Evolutionary conservation across 1,284 basidiomycete genomes (phyloP), one percentile per base, ranked within the genome.

Genomic region (Agaricales sp.): DNA sequence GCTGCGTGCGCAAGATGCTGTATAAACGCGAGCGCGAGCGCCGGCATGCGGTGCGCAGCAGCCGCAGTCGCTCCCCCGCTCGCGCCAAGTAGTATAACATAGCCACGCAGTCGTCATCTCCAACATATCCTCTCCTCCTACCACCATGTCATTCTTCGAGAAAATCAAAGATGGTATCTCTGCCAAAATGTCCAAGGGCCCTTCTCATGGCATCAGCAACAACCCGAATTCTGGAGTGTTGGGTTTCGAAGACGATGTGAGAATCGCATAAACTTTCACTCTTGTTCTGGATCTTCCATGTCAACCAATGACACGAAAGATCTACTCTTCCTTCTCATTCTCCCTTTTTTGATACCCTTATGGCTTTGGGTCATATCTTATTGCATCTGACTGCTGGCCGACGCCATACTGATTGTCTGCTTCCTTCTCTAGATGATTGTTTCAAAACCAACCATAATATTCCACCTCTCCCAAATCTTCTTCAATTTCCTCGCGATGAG

Each of bases 401-500:
- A 11, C 30, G 8, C 30, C 11, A 35, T 35, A 35, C 30, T 35
- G 30, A 35, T n/a, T 8, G n/a, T n/a, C n/a, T 35, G 30, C 38
- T 54, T 59, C 24, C 38, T 53, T 59, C 53, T 55, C 43, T 61
- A 89, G 87, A 87, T 89, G 85, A 88, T 89, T 55, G 78, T 89
- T 25, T 83, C 86, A 21, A 89, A 88, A 69, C 82, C 84, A 8
- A 73, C 79, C 51, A 84, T 89, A 58, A 71, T 88, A 45, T 81
- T 82, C 62, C 78, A 86, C 62, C 63, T 74, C 19, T 78, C 74
- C 1, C 82, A 92, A 70, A 74, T 80, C 49, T 92, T 94, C 71
- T 90, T 93, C 77, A 84, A 86, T 61, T 93, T 94, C 61, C 73
- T 94, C 44, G 80, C 87, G 8, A 85, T 93, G 78, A 86, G 82